Base-by-base conservation (phyloP, 2,329 filamentous ascomycete species). In the Tolypocladium cylindrosporum region DNA sequence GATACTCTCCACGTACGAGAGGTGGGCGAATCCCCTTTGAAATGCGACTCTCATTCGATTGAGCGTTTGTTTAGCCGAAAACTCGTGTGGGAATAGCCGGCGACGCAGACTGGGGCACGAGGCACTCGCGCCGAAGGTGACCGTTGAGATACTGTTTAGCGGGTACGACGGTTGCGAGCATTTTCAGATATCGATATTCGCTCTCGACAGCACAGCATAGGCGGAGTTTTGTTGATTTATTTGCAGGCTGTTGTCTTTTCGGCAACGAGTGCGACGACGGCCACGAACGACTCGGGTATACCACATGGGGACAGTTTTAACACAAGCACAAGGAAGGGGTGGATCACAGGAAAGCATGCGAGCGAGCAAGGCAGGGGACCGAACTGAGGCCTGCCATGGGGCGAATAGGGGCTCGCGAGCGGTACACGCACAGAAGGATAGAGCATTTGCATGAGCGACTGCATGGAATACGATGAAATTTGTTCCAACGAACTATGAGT, bases 141-240 rank as follows among this genome's bases (percentile, higher is more conserved):
- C 31, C 16, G 11, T 21, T 7, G 31, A 52, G 31, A 34, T 34
- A 34, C 45, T 37, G 48, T 37, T 52, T 19, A 8, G 13, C 48
- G 31, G 34, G 16, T 21, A 7, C 48, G 31, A 21, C 19, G 48
- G 48, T 21, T 31, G 52, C 52, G 52, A 27, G 14, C 19, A 39
- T 31, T 31, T 54, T 37, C 27, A 24, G 16, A 31, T 16, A 13
- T 54, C 37, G 52, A 41, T 14, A 27, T 41, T 16, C 3, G 13
- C 7, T 40, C 50, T 57, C 41, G 50, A 21, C 11, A 41, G 41
- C 14, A 57, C 43, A 51, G 56, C 56, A 58, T 57, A 39, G 51
- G 48, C 51, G 58, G 58, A 60, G 58, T 60, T 55, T 39, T 57
- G 60, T 55, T 56, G 55, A 58, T 57, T 48, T 34, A 52, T n/a